phyloP scores from a whole-genome alignment of 768 basidiomycete genomes.

The Lanmaoa pseudosensibilis region DNA sequence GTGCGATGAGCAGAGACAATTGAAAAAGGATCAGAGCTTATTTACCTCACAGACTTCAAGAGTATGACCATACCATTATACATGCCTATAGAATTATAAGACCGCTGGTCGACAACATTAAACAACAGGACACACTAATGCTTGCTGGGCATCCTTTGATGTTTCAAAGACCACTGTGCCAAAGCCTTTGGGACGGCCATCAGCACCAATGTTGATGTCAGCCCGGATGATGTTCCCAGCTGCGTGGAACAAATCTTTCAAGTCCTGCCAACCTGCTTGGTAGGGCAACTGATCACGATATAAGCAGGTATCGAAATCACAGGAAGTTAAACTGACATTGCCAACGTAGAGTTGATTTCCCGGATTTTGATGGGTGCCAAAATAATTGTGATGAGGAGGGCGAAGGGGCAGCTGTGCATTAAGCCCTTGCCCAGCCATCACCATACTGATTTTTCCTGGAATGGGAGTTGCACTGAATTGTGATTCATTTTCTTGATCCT shows the following conservation, averaged over 20 bases:
- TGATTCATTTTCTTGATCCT: constrained; percentile 97
- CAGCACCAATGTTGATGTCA: constrained; percentile 91
- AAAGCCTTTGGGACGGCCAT: constrained; percentile 92
- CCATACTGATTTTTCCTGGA: constrained; percentile 94
- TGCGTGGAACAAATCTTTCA: constrained; percentile 95
- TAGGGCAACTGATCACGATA: constrained; percentile 68
- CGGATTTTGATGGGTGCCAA: constrained; percentile 55
- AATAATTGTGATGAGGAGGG: constrained; percentile 77
- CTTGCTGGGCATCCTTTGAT: constrained; percentile 84
- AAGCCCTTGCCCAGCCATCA: constrained; percentile 89
- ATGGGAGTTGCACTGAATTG: constrained; percentile 95
- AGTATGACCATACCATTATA: constrained; percentile 94
- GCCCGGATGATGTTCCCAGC: constrained; percentile 95
- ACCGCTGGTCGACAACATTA: background rate
- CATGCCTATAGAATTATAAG: constrained; percentile 59
- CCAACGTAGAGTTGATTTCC: constrained; percentile 93
- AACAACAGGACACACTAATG: constrained; percentile 62
- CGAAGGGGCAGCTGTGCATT: constrained; percentile 79
- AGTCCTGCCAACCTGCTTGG: constrained; percentile 98
- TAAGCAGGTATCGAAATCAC: constrained; percentile 1
- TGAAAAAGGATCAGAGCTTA: background rate
- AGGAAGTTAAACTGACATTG: constrained; percentile 55
- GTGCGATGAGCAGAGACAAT: background rate
- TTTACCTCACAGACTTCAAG: constrained; percentile 94
- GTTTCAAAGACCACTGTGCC: constrained; percentile 98